phyloP scores from a whole-genome alignment of 805 yeast genomes.

The Candida michaelii region DNA sequence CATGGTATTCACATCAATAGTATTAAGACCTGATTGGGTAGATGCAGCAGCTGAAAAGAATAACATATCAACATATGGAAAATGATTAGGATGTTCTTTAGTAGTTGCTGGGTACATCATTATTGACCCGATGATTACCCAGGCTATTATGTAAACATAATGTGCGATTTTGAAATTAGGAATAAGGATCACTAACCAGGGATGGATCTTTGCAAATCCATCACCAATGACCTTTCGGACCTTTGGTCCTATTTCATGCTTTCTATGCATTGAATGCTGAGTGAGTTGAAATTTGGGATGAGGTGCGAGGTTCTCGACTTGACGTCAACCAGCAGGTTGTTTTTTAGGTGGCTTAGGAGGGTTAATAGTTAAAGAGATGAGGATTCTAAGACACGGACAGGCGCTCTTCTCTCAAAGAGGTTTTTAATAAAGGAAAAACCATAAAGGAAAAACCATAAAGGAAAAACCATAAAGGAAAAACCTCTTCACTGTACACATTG shows the following conservation, averaged over 20 bases:
- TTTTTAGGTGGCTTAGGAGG: no score
- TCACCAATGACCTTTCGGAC: slow-evolving; percentile 3
- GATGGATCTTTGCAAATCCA: slow-evolving; percentile 19
- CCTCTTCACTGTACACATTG: no score
- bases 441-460: no score
- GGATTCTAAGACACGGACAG: neutral
- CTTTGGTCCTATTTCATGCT: slow-evolving; percentile 6
- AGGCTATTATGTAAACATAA: slow-evolving; percentile 63
- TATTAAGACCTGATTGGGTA: slow-evolving; percentile 91
- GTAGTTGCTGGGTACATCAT: slow-evolving; percentile 74
- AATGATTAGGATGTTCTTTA: no score
- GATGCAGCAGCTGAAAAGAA: slow-evolving; percentile 74
- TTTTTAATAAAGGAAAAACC: no score
- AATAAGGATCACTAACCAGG: slow-evolving; percentile 39
- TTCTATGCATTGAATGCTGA: neutral
- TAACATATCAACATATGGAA: slow-evolving; percentile 72
- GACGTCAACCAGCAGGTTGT: neutral
- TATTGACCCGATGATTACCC: slow-evolving; percentile 68
- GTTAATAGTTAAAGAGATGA: no score
- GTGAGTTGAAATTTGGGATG: slow-evolving; percentile 1
- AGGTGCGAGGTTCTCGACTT: neutral
- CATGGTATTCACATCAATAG: slow-evolving; percentile 65
- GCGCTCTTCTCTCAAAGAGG: no score
- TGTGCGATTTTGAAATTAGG: slow-evolving; percentile 66
- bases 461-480: no score